Base-by-base conservation (phyloP, 768 basidiomycete species). In the Leccinum uliginosum region DNA sequence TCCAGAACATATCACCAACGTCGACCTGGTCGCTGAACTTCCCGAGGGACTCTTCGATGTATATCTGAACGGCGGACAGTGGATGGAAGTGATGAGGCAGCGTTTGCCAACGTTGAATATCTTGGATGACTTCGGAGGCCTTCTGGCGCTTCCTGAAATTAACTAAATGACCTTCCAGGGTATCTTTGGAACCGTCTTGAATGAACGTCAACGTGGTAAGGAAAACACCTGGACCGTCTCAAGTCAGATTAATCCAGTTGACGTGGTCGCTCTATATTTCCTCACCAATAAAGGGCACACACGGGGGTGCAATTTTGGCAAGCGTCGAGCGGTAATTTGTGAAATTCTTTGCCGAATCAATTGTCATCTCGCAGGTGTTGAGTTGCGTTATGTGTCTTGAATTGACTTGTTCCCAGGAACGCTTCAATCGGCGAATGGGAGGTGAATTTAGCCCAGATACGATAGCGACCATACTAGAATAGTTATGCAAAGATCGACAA, bases 151-250 rank as follows among this genome's bases (percentile, higher is more conserved):
- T 99, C 67, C 87, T 84, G 76, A 98, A 98, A 75, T 98, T 98
- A 74, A 98, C 86, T 60, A 96, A 76, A 55, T 83, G 81, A 8
- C 84, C 88, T 17, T 81, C 80, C 10, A 97, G 77, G 62, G 80
- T 84, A 75, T 98, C 92, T 51, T 89, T 87, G 67, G 92, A 93
- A 9, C 96, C 97, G 64, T 98, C 97, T 73, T 97, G 93, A 69
- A 97, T 96, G 73, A 98, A 98, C n/a, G 94, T 95, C 59, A 98
- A 78, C 7, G 90, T 92, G 6, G 96, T 95, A 26, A 99, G 83
- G 77, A 96, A 98, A 54, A 98, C 90, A 65, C 97, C 96, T 97
- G 63, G 0, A 57, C 10, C 15, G 19, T 17, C 12, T 43, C 40
- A 47, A 47, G 45, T 54, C 48, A 60, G 58, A n/a, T n/a, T n/a